Percentiles rank a stretch among this genome's conserved stretches.
Conservation (phyloP, 1,139 yeast species). For the Yamadazyma sp. region DNA sequence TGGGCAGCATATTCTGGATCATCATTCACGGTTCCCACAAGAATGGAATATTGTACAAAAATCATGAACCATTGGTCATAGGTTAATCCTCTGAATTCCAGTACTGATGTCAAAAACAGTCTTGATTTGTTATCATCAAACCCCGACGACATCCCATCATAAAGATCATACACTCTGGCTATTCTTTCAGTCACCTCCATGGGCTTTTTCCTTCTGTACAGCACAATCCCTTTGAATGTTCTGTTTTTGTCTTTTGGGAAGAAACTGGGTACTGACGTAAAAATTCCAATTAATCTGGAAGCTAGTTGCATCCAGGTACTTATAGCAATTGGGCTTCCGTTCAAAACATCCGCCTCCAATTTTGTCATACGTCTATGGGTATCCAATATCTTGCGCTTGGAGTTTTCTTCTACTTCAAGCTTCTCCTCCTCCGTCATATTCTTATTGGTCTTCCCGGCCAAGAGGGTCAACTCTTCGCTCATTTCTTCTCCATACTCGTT, state of each 20-base stretch:
- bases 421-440: constrained; percentile 58
- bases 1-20: constrained; percentile 65
- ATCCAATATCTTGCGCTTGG: constrained; percentile 61
- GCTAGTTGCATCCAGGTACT: constrained; percentile 85
- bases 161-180: constrained; percentile 63
- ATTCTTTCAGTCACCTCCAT: constrained; percentile 72
- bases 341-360: constrained; percentile 52
- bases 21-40: constrained; percentile 60
- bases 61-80: constrained; percentile 84
- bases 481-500: background rate
- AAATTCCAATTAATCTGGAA: constrained; percentile 77
- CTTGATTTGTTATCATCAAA: constrained; percentile 26
- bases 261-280: constrained; percentile 72
- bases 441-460: constrained; percentile 4
- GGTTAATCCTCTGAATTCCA: constrained; percentile 69
- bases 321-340: constrained; percentile 61
- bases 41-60: constrained; percentile 74
- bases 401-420: constrained; percentile 55
- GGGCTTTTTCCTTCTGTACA: constrained; percentile 58
- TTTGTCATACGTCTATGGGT: constrained; percentile 63
- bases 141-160: constrained; percentile 58
- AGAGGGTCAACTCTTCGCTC: constrained; percentile 2
- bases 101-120: constrained; percentile 43
- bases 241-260: constrained; percentile 75
- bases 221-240: constrained; percentile 65